Percentiles rank a stretch among this genome's conserved stretches.
Conservation (phyloP, 2,329 filamentous ascomycete species). For the Coniochaeta sp. region DNA sequence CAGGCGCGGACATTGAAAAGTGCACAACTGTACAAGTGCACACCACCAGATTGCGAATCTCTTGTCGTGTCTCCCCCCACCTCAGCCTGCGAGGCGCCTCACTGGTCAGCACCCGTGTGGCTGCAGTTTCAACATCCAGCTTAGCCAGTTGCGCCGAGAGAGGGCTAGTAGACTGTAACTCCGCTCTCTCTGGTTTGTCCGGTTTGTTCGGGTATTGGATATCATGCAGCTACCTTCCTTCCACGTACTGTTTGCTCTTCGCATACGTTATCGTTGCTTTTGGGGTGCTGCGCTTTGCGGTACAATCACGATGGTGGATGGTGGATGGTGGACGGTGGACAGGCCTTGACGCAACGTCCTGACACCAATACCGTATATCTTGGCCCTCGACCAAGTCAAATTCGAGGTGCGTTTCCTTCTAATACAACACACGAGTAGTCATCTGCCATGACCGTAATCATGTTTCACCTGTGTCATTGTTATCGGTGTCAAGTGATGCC, state of each 20-base stretch:
- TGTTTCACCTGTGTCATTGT: conserved; percentile 2
- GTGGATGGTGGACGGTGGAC: no score
- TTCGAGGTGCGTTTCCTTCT: not conserved
- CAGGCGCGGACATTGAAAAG: not conserved
- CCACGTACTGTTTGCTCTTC: not conserved
- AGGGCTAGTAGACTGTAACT: not conserved
- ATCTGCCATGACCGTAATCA: not conserved
- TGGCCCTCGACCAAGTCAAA: not conserved
- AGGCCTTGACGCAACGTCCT: not conserved
- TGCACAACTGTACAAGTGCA: not conserved
- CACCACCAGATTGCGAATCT: not conserved
- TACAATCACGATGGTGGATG: no score
- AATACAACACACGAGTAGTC: not conserved
- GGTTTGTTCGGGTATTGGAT: not conserved
- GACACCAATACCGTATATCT: not conserved
- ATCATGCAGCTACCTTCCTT: not conserved
- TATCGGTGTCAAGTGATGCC: not conserved
- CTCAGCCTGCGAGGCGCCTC: not conserved
- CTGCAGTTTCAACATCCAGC: not conserved
- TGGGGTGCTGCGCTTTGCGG: not conserved
- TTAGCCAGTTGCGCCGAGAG: not conserved
- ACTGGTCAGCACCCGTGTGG: not conserved
- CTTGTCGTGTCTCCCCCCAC: not conserved
- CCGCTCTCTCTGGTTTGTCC: not conserved
- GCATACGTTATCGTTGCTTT: not conserved